Evolutionary conservation across 2,329 filamentous ascomycete genomes (phyloP).

Genomic region (Pseudogymnoascus sp.): DNA sequence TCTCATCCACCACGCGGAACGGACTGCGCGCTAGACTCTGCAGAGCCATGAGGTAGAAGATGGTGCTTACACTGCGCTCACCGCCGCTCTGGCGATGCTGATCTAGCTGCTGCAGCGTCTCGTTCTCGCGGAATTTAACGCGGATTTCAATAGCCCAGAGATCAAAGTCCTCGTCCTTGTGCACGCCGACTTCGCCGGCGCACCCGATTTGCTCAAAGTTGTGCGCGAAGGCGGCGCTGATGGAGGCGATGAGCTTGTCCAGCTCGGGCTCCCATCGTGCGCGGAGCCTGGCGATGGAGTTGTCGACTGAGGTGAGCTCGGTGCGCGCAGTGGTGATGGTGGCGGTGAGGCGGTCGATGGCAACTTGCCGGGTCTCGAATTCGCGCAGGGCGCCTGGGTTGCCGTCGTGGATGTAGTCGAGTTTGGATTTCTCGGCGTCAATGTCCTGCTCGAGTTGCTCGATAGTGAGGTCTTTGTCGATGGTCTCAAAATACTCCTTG

Average conservation of each 20-base stretch:
- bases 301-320: conserved; percentile 47
- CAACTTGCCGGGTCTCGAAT: conserved; percentile 62
- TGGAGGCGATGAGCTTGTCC: conserved; percentile 67
- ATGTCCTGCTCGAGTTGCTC: conserved; percentile 68
- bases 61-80: conserved; percentile 91
- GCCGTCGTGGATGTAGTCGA: conserved; percentile 73
- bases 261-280: conserved; percentile 75
- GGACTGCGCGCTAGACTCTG: conserved; percentile 89
- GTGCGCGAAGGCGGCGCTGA: conserved; percentile 84
- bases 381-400: conserved; percentile 69
- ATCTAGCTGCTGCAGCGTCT: conserved; percentile 76
- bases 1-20: conserved; percentile 97
- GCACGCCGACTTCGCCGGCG: conserved; percentile 78
- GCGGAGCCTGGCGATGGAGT: conserved; percentile 58
- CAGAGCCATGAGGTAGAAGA: conserved; percentile 98
- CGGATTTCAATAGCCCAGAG: conserved; percentile 89
- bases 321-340: conserved; percentile 49
- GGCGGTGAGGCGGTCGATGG: conserved; percentile 58
- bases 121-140: conserved; percentile 85
- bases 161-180: conserved; percentile 91
- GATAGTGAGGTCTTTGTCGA: conserved; percentile 43
- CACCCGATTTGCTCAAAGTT: conserved; percentile 94
- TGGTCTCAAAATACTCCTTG: conserved; percentile 33
- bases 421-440: conserved; percentile 61
- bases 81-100: conserved; percentile 93